Base-by-base conservation (phyloP, 2,329 filamentous ascomycete genomes). In the Aspergillus ochraceus region DNA sequence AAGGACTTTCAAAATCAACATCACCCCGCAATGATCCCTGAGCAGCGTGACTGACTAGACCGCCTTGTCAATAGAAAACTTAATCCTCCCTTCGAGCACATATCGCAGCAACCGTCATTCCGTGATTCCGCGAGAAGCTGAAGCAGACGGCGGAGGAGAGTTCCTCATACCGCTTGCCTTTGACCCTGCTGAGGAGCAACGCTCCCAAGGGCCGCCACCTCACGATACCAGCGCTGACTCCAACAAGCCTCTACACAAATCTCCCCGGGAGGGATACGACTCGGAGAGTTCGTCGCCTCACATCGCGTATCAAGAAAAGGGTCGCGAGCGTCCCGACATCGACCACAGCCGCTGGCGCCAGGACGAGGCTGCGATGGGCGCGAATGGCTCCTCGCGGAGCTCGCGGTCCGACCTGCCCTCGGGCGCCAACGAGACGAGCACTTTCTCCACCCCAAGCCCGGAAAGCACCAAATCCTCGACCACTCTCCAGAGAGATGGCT, bases 291-390 rank as follows among this genome's bases (percentile, higher is more conserved):
- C 87, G 2, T 92, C 91, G 17, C 91, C 92, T n/a, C 92, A 97
- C 70, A 96, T 96, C 68, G 90, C 92, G 22, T 96, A 92, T 72
- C 92, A 96, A 73, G 91, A 96, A 69, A 95, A 93, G 75, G 86
- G 86, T 2, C 85, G 90, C 49, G 83, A 86, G 61, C 77, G 83
- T 4, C 88, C 87, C 0, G 85, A 87, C 2, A 52, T 54, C 14
- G 71, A 71, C 36, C 51, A 67, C 9, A 55, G 59, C 45, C 70
- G 67, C 20, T 73, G 70, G 67, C 70, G 71, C 39, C 67, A 70
- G 62, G 68, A 73, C 26, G 70, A 65, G 5, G 68, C 74, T 22
- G 65, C 0, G 90, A 88, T 74, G 84, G 81, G 68, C 84, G 81
- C 71, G 83, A 82, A 73, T n/a, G 77, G 77, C 29, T 80, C 79